These are phyloP conservation scores for Schizophyllum commune DNA, from an alignment of 1,284 basidiomycete species.

Conservation along the genomic window DNA sequence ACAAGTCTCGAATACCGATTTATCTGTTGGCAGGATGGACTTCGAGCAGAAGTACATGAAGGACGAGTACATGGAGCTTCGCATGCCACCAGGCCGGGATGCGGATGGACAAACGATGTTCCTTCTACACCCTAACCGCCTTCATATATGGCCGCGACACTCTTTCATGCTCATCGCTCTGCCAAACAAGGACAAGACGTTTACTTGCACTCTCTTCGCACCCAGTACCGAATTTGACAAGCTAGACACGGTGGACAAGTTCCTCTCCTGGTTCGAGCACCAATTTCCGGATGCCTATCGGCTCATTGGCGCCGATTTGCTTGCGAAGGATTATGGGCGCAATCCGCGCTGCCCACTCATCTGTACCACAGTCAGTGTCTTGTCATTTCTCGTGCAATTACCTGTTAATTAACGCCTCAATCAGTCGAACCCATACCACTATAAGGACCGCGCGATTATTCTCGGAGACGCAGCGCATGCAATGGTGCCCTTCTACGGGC, in stretches of 20 bases:
- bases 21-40: slow-evolving; percentile 62
- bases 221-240: slow-evolving; percentile 74
- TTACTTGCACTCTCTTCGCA: slow-evolving; percentile 91
- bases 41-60: slow-evolving; percentile 92
- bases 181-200: slow-evolving; percentile 89
- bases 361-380: slow-evolving; percentile 71
- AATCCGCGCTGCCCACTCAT: slow-evolving; percentile 89
- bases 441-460: slow-evolving; percentile 81
- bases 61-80: slow-evolving; percentile 94
- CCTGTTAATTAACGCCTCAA: slow-evolving; percentile 8
- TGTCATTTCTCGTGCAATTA: slow-evolving; percentile 19
- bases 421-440: slow-evolving; percentile 84
- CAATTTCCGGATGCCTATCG: slow-evolving; percentile 86
- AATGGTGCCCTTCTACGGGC: slow-evolving; percentile 98
- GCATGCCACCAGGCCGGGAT: slow-evolving; percentile 78
- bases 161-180: slow-evolving; percentile 99
- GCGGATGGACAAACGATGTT: slow-evolving; percentile 58
- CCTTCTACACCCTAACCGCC: slow-evolving; percentile 87
- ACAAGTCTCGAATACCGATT: slow-evolving; percentile 6
- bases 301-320: slow-evolving; percentile 73
- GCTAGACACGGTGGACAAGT: slow-evolving; percentile 50
- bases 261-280: slow-evolving; percentile 71
- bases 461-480: slow-evolving; percentile 94
- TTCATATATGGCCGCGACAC: slow-evolving; percentile 98
- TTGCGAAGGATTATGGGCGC: slow-evolving; percentile 70